These are phyloP conservation scores for Moniliophthora roreri DNA, from an alignment of 1,284 basidiomycete genomes.

Conservation along the genomic window DNA sequence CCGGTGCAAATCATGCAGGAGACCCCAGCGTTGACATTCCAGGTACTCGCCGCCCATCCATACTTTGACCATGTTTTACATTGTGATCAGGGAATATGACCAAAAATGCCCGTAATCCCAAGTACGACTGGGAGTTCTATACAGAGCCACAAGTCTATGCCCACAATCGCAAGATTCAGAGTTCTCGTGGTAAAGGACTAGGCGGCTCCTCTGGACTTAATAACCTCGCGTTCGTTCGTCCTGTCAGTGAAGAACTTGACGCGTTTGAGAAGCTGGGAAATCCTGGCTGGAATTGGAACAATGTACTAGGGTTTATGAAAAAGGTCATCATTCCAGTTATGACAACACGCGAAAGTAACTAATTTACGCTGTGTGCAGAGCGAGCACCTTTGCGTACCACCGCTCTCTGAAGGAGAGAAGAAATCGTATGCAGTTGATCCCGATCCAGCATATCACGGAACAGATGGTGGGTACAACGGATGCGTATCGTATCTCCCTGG, in stretches of 20 bases:
- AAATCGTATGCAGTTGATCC: not conserved
- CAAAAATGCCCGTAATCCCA: not conserved
- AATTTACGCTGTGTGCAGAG: not conserved
- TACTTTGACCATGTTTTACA: not conserved
- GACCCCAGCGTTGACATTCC: not conserved
- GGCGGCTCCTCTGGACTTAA: conserved; percentile 6
- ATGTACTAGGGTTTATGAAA: conserved; percentile 9
- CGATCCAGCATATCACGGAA: conserved; percentile 4
- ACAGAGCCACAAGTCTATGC: conserved; percentile 5
- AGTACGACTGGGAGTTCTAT: conserved; percentile 8
- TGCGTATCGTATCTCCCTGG: not conserved
- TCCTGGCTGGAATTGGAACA: conserved; percentile 13
- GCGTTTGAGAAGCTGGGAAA: conserved; percentile 6
- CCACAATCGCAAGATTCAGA: not conserved
- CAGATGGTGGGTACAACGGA: not conserved
- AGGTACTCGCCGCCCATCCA: not conserved
- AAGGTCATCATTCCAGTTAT: not conserved
- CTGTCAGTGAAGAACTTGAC: conserved; percentile 4
- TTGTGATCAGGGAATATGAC: not conserved
- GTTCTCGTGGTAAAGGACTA: conserved; percentile 6
- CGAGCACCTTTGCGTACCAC: conserved; percentile 2
- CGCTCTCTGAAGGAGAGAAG: not conserved
- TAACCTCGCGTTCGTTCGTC: conserved; percentile 1
- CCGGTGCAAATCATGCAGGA: not conserved
- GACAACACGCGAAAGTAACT: not conserved